Base-by-base conservation (phyloP, 257 asterid species). In the Buddleja alternifolia region DNA sequence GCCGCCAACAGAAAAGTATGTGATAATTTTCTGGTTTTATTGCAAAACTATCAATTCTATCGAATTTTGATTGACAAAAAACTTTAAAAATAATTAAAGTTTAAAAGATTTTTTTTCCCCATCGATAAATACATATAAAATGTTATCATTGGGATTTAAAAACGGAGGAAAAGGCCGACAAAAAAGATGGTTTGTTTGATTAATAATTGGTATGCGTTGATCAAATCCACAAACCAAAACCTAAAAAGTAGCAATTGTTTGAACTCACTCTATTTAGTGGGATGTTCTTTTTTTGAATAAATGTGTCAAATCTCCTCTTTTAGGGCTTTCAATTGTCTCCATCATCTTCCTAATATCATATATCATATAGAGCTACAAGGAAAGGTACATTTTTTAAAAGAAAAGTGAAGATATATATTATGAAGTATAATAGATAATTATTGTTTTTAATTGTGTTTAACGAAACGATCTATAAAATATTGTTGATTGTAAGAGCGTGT, bases 191-290 rank as follows among this genome's bases (percentile, higher is more conserved):
- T 0, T 15, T 15, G 47, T 4, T 12, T 20, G 25, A 55, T 14
- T 21, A 70, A 16, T 17, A 42, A 67, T 24, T 44, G n/a, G 20
- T 0, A 45, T n/a, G 5, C 1, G 3, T 63, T 19, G 57, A 48
- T 47, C 19, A 65, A 65, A 44, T 25, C 15, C 45, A 40, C 70
- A 66, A 51, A 66, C 52, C 23, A 52, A 17, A 60, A 39, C 77
- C 62, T 44, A 45, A 66, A 72, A 77, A 77, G 69, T 17, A 23
- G 53, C 73, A 65, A 29, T 21, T 12, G 14, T 45, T 52, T 41
- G 45, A 51, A 20, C 58, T 48, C 24, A 3, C 7, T 51, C 51
- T 60, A 10, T 15, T 25, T 50, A 44, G 66, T 47, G 67, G 72
- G 54, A 12, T 61, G 54, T 47, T 14, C 47, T 54, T 67, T 61